Conservation (phyloP, 768 basidiomycete species). For the Glaciozyma martinii region DNA sequence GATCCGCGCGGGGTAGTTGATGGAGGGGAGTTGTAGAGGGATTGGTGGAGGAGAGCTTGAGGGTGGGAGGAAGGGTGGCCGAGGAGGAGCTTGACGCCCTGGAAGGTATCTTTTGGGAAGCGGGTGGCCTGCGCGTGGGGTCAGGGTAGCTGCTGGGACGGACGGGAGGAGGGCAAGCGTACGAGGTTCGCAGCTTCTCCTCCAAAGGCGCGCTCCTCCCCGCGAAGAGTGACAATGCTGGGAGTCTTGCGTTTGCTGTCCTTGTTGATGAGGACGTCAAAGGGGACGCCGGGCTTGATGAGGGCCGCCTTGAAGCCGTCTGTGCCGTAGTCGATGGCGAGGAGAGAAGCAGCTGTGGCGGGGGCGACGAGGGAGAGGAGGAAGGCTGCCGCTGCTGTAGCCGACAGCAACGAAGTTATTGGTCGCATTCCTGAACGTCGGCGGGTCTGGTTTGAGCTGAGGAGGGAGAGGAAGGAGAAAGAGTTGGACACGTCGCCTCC, state of each 20-base stretch:
- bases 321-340: conserved; percentile 96
- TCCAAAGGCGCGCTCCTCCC: conserved; percentile 77
- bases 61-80: conserved; percentile 19
- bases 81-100: conserved; percentile 72
- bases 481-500: too few species aligned
- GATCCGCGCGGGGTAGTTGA: conserved; percentile 51
- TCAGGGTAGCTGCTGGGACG: too few species aligned
- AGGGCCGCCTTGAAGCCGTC: conserved; percentile 96
- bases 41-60: conserved; percentile 18
- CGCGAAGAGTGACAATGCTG: conserved; percentile 80
- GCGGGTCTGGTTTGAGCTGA: too few species aligned
- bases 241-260: conserved; percentile 96
- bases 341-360: conserved; percentile 45
- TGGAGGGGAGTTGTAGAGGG: conserved; percentile 7
- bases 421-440: background rate
- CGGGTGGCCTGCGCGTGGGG: conserved; percentile 60
- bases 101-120: conserved; percentile 79
- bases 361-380: background rate
- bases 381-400: background rate
- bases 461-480: too few species aligned
- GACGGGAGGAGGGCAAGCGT: background rate
- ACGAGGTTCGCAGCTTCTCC: conserved; percentile 70
- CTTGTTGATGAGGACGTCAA: conserved; percentile 91
- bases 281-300: conserved; percentile 86
- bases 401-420: background rate